phyloP scores from a whole-genome alignment of 139 green algal genomes.

The Coelastrella sp. region DNA sequence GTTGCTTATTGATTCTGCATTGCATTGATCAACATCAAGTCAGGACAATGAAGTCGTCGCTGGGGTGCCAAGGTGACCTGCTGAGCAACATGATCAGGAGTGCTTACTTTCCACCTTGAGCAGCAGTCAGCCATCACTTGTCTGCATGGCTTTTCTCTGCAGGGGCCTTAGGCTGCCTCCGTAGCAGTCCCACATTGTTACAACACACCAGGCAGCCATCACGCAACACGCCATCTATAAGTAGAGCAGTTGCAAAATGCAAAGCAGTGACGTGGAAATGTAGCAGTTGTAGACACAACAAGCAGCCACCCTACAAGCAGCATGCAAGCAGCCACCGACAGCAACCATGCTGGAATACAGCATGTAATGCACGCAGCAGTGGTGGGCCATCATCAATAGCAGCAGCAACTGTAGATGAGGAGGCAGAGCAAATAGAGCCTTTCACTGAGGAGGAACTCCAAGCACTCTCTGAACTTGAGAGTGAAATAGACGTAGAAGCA shows the following conservation, averaged over 20 bases:
- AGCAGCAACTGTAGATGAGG: background rate
- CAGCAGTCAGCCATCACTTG: too few species aligned
- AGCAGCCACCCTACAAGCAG: background rate
- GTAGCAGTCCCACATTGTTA: background rate
- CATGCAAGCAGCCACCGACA: constrained; percentile 5
- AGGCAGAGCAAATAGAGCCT: background rate
- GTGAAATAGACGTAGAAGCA: background rate
- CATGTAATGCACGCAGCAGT: background rate
- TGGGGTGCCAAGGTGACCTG: too few species aligned
- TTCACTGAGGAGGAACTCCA: constrained; percentile 44
- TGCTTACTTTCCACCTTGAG: too few species aligned
- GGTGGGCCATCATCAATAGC: background rate
- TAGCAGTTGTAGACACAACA: background rate
- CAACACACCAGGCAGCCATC: background rate
- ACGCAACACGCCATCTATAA: background rate
- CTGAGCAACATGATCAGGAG: too few species aligned
- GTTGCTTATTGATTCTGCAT: background rate
- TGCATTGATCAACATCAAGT: background rate
- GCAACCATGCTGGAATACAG: background rate
- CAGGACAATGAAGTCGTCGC: background rate
- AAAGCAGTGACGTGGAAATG: too few species aligned
- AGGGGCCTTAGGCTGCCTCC: background rate
- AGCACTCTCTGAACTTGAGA: background rate
- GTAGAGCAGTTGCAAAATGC: too few species aligned
- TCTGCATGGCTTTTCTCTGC: too few species aligned